phyloP scores from a whole-genome alignment of 2,329 filamentous ascomycete genomes.

The Penicillium fuscoglaucum region DNA sequence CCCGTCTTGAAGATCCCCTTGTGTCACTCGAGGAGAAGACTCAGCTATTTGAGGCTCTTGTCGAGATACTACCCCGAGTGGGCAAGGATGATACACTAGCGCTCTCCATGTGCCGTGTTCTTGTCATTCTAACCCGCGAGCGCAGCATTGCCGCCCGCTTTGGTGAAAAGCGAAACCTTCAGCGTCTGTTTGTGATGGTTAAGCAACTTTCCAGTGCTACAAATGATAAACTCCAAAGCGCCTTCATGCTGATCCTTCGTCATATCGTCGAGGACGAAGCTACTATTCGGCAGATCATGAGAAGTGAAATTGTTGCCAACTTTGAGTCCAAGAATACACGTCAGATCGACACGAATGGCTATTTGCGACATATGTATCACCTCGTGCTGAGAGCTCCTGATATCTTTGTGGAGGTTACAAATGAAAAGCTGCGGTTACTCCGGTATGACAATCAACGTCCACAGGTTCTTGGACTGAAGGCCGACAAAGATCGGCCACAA shows the following conservation, averaged over 20 bases:
- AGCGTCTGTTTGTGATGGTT: constrained; percentile 89
- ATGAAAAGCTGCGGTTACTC: constrained; percentile 75
- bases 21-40: constrained; percentile 66
- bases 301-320: constrained; percentile 77
- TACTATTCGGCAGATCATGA: constrained; percentile 87
- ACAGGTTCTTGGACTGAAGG: constrained; percentile 56
- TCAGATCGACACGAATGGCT: constrained; percentile 68
- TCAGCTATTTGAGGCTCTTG: constrained; percentile 72
- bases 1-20: constrained; percentile 61
- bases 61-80: constrained; percentile 80
- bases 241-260: constrained; percentile 82
- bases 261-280: constrained; percentile 95
- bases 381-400: constrained; percentile 78
- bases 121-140: constrained; percentile 83
- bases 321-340: constrained; percentile 63
- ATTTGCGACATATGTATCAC: constrained; percentile 74
- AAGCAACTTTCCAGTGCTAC: constrained; percentile 83
- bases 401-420: constrained; percentile 82
- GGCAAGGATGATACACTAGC: constrained; percentile 85
- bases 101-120: constrained; percentile 75
- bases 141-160: constrained; percentile 72
- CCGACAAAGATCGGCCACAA: constrained; percentile 39
- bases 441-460: constrained; percentile 60
- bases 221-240: constrained; percentile 70
- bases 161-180: constrained; percentile 84